Evolutionary conservation across 2,329 filamentous ascomycete species (phyloP).

Genomic region (Ophiostoma populinum): DNA sequence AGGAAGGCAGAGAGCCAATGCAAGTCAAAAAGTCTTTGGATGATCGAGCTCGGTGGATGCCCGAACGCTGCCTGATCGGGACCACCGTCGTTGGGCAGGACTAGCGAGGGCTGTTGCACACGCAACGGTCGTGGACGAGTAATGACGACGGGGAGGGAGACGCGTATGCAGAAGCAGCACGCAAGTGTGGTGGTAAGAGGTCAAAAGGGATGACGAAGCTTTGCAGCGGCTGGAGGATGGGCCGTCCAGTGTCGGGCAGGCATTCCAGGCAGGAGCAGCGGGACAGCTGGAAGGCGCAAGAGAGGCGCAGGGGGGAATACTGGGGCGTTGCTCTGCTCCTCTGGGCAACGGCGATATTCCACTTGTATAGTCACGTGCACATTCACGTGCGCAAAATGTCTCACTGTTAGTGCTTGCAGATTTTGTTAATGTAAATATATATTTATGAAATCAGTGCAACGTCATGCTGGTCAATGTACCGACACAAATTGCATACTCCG

Average conservation of each 20-base stretch:
- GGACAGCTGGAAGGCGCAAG: constrained; percentile 1
- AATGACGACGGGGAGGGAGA: constrained; percentile 4
- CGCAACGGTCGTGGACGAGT: no score
- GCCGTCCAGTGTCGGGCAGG: not conserved
- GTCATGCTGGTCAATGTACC: no score
- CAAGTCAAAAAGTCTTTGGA: no score
- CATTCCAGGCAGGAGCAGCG: not conserved
- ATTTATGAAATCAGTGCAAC: no score
- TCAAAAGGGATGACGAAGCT: constrained; percentile 11
- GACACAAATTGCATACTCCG: no score
- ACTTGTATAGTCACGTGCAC: not conserved
- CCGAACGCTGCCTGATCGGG: no score
- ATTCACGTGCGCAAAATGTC: no score
- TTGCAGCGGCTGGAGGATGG: not conserved
- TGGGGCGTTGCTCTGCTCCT: constrained; percentile 1
- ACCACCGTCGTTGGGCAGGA: no score
- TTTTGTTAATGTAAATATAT: no score
- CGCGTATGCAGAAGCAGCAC: not conserved
- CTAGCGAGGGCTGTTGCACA: no score
- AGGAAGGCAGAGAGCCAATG: not conserved
- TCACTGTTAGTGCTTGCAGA: no score
- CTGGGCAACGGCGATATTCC: not conserved
- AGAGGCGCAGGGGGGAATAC: constrained; percentile 1
- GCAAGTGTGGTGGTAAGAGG: constrained; percentile 3
- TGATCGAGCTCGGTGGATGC: no score